Conservation (phyloP, 495 filamentous ascomycete species). For the Hamigera avellanea region DNA sequence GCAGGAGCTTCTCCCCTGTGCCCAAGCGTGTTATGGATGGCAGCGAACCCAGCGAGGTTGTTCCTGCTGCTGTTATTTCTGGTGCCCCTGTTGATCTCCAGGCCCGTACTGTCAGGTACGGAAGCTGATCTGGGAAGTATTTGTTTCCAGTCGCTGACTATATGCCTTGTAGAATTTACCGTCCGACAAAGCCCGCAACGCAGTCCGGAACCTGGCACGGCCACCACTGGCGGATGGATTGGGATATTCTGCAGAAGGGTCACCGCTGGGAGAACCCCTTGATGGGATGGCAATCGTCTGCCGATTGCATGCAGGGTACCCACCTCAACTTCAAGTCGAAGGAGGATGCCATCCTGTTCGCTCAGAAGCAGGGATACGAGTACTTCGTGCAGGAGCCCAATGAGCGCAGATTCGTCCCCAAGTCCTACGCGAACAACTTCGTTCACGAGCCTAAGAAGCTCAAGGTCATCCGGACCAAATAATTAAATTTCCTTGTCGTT, state of each 20-base stretch:
- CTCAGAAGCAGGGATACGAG: slow-evolving; percentile 97
- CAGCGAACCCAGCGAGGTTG: slow-evolving; percentile 63
- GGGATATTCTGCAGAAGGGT: slow-evolving; percentile 79
- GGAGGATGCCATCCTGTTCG: slow-evolving; percentile 90
- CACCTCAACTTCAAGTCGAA: slow-evolving; percentile 81
- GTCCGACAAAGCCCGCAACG: slow-evolving; percentile 79
- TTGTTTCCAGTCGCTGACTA: slow-evolving; percentile 8
- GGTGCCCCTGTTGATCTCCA: slow-evolving; percentile 90
- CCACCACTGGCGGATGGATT: slow-evolving; percentile 95
- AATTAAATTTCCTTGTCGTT: slow-evolving; percentile 18
- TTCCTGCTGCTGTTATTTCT: slow-evolving; percentile 77
- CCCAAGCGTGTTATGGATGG: slow-evolving; percentile 83
- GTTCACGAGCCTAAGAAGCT: slow-evolving; percentile 70
- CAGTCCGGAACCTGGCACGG: slow-evolving; percentile 80
- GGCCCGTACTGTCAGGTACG: slow-evolving; percentile 83
- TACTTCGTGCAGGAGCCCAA: slow-evolving; percentile 99
- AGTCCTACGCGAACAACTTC: slow-evolving; percentile 97
- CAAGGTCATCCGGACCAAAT: slow-evolving; percentile 92
- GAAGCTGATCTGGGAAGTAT: not conserved
- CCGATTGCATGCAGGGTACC: slow-evolving; percentile 85
- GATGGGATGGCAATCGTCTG: slow-evolving; percentile 98
- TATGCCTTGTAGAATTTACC: slow-evolving; percentile 60
- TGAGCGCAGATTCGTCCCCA: slow-evolving; percentile 68
- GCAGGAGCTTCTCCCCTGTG: slow-evolving; percentile 76
- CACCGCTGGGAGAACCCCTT: slow-evolving; percentile 97